phyloP scores from a whole-genome alignment of 1,139 yeast genomes.

The Sugiyamaella pinicola region DNA sequence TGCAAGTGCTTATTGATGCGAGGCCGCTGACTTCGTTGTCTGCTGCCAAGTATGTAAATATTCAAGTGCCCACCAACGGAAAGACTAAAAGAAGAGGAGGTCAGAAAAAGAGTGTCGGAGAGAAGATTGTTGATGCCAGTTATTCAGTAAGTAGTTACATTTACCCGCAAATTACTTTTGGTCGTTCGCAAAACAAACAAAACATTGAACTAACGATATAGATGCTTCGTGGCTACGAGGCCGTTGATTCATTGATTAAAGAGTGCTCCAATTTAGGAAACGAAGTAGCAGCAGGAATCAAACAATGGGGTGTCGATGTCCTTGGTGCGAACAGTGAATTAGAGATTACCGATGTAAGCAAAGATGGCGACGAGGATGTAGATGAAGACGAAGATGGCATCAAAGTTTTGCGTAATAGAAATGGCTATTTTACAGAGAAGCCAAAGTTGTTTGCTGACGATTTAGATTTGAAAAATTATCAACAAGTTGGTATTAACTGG shows the following conservation, averaged over 20 bases:
- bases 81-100: constrained; percentile 45
- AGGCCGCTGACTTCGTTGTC: constrained; percentile 71
- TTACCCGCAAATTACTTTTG: background rate
- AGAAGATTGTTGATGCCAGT: constrained; percentile 71
- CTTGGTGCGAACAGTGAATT: constrained; percentile 52
- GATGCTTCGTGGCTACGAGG: constrained; percentile 84
- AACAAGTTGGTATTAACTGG: constrained; percentile 97
- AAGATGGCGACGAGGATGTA: constrained; percentile 25
- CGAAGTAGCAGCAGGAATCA: constrained; percentile 69
- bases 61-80: constrained; percentile 29
- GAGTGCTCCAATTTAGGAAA: constrained; percentile 80
- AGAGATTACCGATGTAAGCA: constrained; percentile 31
- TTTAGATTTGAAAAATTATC: constrained; percentile 78
- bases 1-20: constrained; percentile 58
- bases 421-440: constrained; percentile 65
- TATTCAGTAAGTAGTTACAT: constrained; percentile 35
- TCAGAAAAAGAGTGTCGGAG: constrained; percentile 64
- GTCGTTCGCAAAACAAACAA: background rate
- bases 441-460: constrained; percentile 68
- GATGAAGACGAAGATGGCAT: constrained; percentile 33
- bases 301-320: constrained; percentile 81
- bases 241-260: constrained; percentile 86
- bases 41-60: constrained; percentile 49
- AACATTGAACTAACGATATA: constrained; percentile 30
- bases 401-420: constrained; percentile 32